Conservation (phyloP, 768 basidiomycete species). For the Russula earlei region DNA sequence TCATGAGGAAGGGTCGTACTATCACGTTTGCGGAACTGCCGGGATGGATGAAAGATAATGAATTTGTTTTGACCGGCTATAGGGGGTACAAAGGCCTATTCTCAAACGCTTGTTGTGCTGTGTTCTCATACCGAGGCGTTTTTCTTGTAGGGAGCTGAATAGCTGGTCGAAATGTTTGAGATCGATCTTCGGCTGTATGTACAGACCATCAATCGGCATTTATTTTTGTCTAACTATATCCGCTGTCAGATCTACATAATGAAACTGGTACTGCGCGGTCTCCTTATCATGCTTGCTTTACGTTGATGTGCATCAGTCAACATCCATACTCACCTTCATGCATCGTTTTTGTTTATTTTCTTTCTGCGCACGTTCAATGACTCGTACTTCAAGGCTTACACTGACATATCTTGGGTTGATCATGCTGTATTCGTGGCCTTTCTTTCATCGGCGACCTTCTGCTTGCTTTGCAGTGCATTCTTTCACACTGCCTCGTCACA, state of each 20-base stretch:
- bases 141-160: conserved; percentile 40
- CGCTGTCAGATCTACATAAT: conserved; percentile 57
- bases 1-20: conserved; percentile 19
- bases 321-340: conserved; percentile 75
- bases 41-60: conserved; percentile 66
- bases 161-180: conserved; percentile 51
- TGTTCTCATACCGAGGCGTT: not conserved
- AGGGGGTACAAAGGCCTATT: conserved; percentile 38
- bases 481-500: conserved; percentile 72
- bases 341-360: conserved; percentile 50
- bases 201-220: not conserved
- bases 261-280: conserved; percentile 48
- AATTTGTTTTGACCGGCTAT: conserved; percentile 62
- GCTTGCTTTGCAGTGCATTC: conserved; percentile 59
- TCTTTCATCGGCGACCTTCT: conserved; percentile 60
- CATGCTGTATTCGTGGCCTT: conserved; percentile 52
- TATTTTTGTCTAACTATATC: conserved; percentile 6
- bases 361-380: conserved; percentile 46
- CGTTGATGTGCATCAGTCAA: conserved; percentile 46
- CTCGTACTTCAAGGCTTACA: conserved; percentile 41
- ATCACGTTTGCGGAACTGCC: conserved; percentile 50
- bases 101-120: not conserved
- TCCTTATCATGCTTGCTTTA: conserved; percentile 9
- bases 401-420: conserved; percentile 52
- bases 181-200: conserved; percentile 62